These are phyloP conservation scores for Polysphondylium violaceum DNA, from an alignment of 78 protist genomes.

Conservation along the genomic window DNA sequence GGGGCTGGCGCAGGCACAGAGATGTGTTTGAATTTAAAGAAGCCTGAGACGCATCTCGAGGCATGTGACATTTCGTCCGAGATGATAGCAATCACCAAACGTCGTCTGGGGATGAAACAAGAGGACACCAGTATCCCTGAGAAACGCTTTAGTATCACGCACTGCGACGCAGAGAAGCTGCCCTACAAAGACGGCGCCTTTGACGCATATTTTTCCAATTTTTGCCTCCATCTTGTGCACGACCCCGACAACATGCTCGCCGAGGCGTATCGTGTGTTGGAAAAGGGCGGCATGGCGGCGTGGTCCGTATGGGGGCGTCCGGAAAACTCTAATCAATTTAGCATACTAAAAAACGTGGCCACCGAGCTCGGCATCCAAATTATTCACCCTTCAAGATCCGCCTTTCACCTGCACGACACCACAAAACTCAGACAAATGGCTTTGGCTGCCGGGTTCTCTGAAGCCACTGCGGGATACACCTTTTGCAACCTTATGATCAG, in stretches of 20 bases:
- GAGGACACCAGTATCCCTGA: neutral
- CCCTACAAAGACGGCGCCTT: slow-evolving; percentile 31
- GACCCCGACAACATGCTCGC: slow-evolving; percentile 43
- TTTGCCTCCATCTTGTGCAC: slow-evolving; percentile 50
- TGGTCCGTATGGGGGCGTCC: slow-evolving; percentile 75
- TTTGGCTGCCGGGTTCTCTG: slow-evolving; percentile 54
- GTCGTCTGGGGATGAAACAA: neutral
- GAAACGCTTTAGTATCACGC: neutral
- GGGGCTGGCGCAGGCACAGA: slow-evolving; percentile 67
- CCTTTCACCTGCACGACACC: slow-evolving; percentile 54
- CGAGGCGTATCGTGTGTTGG: slow-evolving; percentile 51
- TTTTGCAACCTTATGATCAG: neutral
- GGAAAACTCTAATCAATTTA: slow-evolving; percentile 43
- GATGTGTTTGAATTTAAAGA: neutral
- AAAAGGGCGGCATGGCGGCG: slow-evolving; percentile 62
- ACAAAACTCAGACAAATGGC: slow-evolving; percentile 35
- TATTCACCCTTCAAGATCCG: neutral
- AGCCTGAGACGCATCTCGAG: neutral
- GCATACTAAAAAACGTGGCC: neutral
- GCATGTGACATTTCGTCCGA: slow-evolving; percentile 34
- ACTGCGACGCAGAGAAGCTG: slow-evolving; percentile 31
- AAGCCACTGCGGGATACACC: slow-evolving; percentile 3
- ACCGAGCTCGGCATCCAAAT: slow-evolving; percentile 3
- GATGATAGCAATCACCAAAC: slow-evolving; percentile 30
- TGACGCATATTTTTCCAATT: slow-evolving; percentile 47